Conservation (phyloP, 176 grass and related monocot species). For the Otatea glauca region DNA sequence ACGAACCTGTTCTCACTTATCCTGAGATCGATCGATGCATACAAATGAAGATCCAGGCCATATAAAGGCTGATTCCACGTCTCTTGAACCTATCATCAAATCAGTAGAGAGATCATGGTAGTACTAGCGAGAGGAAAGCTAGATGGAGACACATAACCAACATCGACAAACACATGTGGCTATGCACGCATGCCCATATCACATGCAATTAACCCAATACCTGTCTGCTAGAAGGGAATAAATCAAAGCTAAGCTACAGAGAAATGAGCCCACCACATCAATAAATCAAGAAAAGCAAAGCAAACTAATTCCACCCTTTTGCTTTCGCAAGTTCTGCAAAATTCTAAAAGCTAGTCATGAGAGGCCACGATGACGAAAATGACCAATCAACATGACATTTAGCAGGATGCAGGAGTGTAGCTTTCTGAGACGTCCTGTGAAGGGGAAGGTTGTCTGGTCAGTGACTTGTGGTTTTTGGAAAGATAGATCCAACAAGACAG, state of each 20-base stretch:
- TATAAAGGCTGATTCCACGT: background rate
- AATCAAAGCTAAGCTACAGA: background rate
- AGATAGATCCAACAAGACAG: slow-evolving; percentile 21
- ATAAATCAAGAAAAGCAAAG: slow-evolving; percentile 22
- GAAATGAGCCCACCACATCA: slow-evolving; percentile 9
- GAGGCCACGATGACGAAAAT: background rate
- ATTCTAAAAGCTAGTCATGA: slow-evolving; percentile 8
- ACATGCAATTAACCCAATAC: slow-evolving; percentile 26
- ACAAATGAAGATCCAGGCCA: background rate
- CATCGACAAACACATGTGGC: slow-evolving; percentile 26
- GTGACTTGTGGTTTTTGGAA: slow-evolving; percentile 4
- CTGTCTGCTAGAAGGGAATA: background rate
- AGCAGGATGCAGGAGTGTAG: background rate
- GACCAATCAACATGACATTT: slow-evolving; percentile 13
- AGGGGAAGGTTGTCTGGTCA: background rate
- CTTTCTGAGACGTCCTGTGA: background rate
- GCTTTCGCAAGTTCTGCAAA: background rate
- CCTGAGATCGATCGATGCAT: background rate
- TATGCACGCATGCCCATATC: slow-evolving; percentile 28
- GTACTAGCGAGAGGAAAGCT: background rate
- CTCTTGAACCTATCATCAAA: background rate
- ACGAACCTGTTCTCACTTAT: background rate
- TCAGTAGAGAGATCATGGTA: background rate
- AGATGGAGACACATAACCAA: slow-evolving; percentile 22
- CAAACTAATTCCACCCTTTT: background rate